These are phyloP conservation scores for Catharanthus roseus DNA, from an alignment of 257 asterid species.

Conservation along the genomic window DNA sequence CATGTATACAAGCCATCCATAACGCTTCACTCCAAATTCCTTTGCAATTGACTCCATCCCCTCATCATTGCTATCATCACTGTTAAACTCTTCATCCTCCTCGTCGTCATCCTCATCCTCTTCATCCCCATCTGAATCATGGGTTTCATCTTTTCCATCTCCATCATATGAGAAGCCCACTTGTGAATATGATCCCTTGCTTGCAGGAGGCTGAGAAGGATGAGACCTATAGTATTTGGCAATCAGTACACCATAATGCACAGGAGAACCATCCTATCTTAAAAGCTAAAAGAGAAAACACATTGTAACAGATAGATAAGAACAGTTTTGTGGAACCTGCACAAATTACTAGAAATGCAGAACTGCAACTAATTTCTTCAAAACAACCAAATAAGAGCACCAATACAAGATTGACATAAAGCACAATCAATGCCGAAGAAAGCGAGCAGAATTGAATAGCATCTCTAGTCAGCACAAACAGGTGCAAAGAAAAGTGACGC, in stretches of 20 bases:
- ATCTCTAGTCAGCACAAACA: not conserved
- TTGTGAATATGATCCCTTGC: constrained; percentile 91
- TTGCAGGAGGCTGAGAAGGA: constrained; percentile 53
- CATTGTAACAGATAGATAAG: no score
- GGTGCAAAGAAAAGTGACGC: not conserved
- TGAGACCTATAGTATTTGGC: constrained; percentile 42
- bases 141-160: constrained; percentile 58
- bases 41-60: constrained; percentile 93
- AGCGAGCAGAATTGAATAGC: not conserved
- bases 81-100: constrained; percentile 79
- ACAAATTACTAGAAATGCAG: not conserved
- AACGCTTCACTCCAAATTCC: constrained; percentile 93
- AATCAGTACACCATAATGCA: constrained; percentile 18
- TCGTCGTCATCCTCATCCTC: constrained; percentile 84
- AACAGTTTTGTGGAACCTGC: not conserved
- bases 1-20: constrained; percentile 97
- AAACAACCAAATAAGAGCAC: not conserved
- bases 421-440: not conserved
- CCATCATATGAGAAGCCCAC: constrained; percentile 96
- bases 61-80: constrained; percentile 94
- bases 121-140: constrained; percentile 69
- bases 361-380: not conserved
- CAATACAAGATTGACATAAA: not conserved
- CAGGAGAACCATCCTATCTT: not conserved
- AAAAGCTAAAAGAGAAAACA: not conserved